These are phyloP conservation scores for Pseudogymnoascus sp. DNA, from an alignment of 2,329 filamentous ascomycete genomes.

Conservation along the genomic window DNA sequence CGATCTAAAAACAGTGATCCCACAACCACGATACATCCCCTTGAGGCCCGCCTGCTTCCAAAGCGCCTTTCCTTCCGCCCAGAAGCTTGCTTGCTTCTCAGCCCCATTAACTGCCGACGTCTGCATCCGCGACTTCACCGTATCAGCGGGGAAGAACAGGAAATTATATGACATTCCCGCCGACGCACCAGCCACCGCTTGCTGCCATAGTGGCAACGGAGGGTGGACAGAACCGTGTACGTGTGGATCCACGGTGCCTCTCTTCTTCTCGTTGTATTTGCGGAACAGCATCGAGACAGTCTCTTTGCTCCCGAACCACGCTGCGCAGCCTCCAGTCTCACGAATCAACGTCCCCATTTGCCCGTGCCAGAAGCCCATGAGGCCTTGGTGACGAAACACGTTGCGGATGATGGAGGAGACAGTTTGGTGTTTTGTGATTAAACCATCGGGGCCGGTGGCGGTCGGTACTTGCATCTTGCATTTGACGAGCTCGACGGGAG, in stretches of 20 bases:
- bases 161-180: slow-evolving; percentile 96
- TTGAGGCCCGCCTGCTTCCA: slow-evolving; percentile 77
- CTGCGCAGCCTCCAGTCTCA: slow-evolving; percentile 85
- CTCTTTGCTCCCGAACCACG: slow-evolving; percentile 93
- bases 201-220: slow-evolving; percentile 73
- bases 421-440: slow-evolving; percentile 44
- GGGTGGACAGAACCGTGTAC: slow-evolving; percentile 24
- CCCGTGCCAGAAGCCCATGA: slow-evolving; percentile 89
- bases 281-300: slow-evolving; percentile 68
- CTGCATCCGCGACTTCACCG: slow-evolving; percentile 95
- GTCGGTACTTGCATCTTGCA: slow-evolving; percentile 89
- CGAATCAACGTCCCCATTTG: slow-evolving; percentile 90
- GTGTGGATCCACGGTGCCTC: slow-evolving; percentile 1
- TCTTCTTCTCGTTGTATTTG: slow-evolving; percentile 40
- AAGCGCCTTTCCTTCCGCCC: slow-evolving; percentile 62
- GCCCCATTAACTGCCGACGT: slow-evolving; percentile 59
- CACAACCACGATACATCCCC: slow-evolving; percentile 88
- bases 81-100: slow-evolving; percentile 56
- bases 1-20: slow-evolving; percentile 80
- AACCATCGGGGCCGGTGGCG: slow-evolving; percentile 34
- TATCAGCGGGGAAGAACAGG: slow-evolving; percentile 93
- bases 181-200: slow-evolving; percentile 77
- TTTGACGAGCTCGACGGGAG: slow-evolving; percentile 94
- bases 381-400: slow-evolving; percentile 74
- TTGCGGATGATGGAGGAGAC: slow-evolving; percentile 68